A percentile compares a stretch with the other conserved stretches of the same genome.
Evolutionary conservation across 768 basidiomycete species (phyloP).

Genomic region (Strobilomyces dryophilus): DNA sequence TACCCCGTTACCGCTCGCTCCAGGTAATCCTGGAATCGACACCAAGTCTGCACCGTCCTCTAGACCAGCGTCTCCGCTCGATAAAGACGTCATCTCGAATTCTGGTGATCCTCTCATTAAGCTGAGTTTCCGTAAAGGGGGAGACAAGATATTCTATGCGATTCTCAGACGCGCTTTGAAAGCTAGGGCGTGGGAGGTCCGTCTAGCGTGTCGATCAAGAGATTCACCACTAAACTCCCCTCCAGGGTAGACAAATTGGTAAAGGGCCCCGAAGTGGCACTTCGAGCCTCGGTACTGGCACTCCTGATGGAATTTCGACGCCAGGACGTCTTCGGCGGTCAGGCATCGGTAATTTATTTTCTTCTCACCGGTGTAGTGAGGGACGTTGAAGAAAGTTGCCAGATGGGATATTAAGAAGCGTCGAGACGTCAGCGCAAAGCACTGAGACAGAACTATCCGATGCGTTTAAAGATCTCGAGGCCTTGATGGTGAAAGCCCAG

Average conservation of each 20-base stretch:
- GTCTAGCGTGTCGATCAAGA: constrained; percentile 7
- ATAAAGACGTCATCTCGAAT: constrained; percentile 21
- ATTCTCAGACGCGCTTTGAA: constrained; percentile 67
- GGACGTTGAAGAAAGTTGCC: constrained; percentile 5
- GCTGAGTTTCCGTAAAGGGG: constrained; percentile 88
- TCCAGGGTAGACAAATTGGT: constrained; percentile 31
- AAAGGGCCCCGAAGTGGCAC: constrained; percentile 16
- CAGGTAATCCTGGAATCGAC: constrained; percentile 18
- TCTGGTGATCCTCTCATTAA: constrained; percentile 54
- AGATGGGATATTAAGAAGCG: constrained; percentile 82
- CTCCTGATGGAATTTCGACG: constrained; percentile 16
- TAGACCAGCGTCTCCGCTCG: constrained; percentile 52
- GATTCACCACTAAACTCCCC: neutral
- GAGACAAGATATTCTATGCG: constrained; percentile 79
- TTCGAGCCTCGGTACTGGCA: constrained; percentile 17
- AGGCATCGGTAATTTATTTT: constrained; percentile 26
- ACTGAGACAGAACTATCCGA: constrained; percentile 64
- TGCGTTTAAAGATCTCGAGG: constrained; percentile 84
- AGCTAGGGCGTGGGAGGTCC: constrained; percentile 73
- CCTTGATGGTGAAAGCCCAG: constrained; percentile 83
- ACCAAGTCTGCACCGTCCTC: constrained; percentile 65
- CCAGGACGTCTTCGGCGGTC: constrained; percentile 19
- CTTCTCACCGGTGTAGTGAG: neutral
- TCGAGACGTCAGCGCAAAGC: constrained; percentile 62
- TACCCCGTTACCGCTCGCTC: constrained; percentile 51